Conservation (phyloP, 164 flowering plant genomes). For the Pachysandra terminalis region DNA sequence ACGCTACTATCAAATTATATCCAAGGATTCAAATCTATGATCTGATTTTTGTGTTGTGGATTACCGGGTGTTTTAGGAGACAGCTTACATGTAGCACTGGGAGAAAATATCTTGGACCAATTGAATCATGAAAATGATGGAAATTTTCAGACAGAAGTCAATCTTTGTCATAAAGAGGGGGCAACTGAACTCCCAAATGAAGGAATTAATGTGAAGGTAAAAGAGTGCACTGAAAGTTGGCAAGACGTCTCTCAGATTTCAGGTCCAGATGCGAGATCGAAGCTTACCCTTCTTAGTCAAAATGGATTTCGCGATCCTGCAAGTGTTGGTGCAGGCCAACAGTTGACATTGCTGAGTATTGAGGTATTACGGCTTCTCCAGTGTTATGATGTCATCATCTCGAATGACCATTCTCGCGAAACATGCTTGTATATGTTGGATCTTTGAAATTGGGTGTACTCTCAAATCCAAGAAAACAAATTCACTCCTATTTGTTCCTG, state of each 20-base stretch:
- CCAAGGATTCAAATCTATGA: slow-evolving; percentile 2
- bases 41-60: slow-evolving; percentile 12
- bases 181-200: slow-evolving; percentile 9
- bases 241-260: slow-evolving; percentile 87
- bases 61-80: slow-evolving; percentile 25
- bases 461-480: not conserved
- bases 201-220: slow-evolving; percentile 16
- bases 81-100: slow-evolving; percentile 1
- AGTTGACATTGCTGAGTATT: slow-evolving; percentile 74
- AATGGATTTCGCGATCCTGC: slow-evolving; percentile 95
- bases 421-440: not conserved
- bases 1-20: not conserved
- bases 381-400: not conserved
- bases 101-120: slow-evolving; percentile 16
- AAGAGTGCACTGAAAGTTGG: slow-evolving; percentile 20
- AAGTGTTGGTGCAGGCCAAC: slow-evolving; percentile 84
- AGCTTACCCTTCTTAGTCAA: slow-evolving; percentile 89
- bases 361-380: slow-evolving; percentile 49
- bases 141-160: slow-evolving; percentile 11
- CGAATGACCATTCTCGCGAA: not conserved
- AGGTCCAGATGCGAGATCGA: slow-evolving; percentile 58
- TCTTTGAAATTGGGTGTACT: not conserved
- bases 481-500: not conserved
- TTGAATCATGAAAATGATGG: slow-evolving; percentile 20
- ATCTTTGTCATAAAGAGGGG: slow-evolving; percentile 5